Evolutionary conservation across 2,329 filamentous ascomycete species (phyloP).

Genomic region (Fonsecaea erecta): DNA sequence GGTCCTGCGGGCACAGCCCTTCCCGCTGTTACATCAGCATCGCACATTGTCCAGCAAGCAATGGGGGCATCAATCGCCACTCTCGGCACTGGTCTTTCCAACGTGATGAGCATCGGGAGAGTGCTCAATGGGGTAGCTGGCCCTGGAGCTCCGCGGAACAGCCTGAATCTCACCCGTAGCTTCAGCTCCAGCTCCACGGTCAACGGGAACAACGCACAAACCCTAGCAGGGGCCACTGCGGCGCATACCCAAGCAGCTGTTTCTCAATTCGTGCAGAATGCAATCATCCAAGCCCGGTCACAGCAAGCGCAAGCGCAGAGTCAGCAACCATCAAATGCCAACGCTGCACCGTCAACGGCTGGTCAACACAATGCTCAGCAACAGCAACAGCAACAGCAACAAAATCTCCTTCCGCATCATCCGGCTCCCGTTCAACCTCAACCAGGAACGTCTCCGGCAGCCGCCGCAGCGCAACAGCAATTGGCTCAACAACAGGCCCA

Average conservation of each 20-base stretch:
- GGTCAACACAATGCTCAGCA: conserved; percentile 11
- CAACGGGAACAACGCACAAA: conserved; percentile 13
- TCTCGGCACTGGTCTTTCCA: conserved; percentile 33
- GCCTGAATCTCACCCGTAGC: conserved; percentile 19
- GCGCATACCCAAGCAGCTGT: conserved; percentile 22
- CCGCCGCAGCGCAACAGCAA: conserved; percentile 8
- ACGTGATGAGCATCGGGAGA: conserved; percentile 32
- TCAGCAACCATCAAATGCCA: conserved; percentile 11
- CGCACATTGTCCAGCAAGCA: conserved; percentile 36
- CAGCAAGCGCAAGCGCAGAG: conserved; percentile 7
- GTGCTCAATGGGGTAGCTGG: conserved; percentile 13
- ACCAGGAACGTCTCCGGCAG: neutral
- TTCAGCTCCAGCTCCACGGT: conserved; percentile 18
- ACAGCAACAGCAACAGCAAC: conserved; percentile 10
- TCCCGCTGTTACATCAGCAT: conserved; percentile 29
- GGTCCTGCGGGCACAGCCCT: conserved; percentile 18
- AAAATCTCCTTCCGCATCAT: neutral
- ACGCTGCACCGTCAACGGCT: conserved; percentile 4
- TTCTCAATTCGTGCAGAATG: conserved; percentile 23
- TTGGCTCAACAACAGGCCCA: conserved; percentile 12
- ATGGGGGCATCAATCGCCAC: conserved; percentile 30
- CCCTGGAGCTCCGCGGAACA: conserved; percentile 10
- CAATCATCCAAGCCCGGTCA: conserved; percentile 16
- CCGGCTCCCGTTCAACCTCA: conserved; percentile 6
- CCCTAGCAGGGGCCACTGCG: conserved; percentile 19